Evolutionary conservation across 805 yeast species (phyloP), one percentile per base, ranked within the genome.

Genomic region (Yarrowia keelungensis): DNA sequence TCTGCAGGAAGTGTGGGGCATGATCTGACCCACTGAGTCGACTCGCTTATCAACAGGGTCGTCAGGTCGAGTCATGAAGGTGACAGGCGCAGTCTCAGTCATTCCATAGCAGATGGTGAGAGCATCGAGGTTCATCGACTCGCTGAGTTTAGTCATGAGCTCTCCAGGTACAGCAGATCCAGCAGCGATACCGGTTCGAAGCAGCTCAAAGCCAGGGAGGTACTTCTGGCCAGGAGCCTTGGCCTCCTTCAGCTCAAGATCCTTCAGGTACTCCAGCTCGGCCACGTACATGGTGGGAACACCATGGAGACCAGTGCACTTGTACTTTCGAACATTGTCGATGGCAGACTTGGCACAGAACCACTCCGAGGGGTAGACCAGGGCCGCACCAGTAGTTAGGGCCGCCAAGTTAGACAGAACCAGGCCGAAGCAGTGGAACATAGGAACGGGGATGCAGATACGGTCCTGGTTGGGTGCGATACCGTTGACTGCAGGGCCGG

Each of bases 211-310:
- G 9, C 73, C 74, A 22, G 56, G 54, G 2, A 62, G 67, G 35
- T n/a, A 59, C 10, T 43, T 12, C 65, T 59, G 41, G 0, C 51
- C 65, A 8, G 65, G 65, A 2, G 9, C 47, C 67, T 62, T 62
- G 26, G 69, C 68, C 14, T 70, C 72, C 47, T 47, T 47, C 39
- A 62, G 54, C 47, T 62, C 56, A 45, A 62, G 32, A 15, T 73
- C 75, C 47, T 69, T 67, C 19, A 69, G 62, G n/a, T 71, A 72
- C 39, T 72, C 75, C 49, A 75, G 69, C 66, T 75, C 73, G 5
- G 75, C 74, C 9, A 74, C 76, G 59, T 74, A 75, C 78, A 75
- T 75, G n/a, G 78, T 75, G 2, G 78, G 78, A 2, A 75, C 78
- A 5, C 78, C 78, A 47, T 73, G 71, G 9, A 75, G 51, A 5